These are phyloP conservation scores for Monosporascus sp. DNA, from an alignment of 2,329 filamentous ascomycete genomes.

Conservation along the genomic window DNA sequence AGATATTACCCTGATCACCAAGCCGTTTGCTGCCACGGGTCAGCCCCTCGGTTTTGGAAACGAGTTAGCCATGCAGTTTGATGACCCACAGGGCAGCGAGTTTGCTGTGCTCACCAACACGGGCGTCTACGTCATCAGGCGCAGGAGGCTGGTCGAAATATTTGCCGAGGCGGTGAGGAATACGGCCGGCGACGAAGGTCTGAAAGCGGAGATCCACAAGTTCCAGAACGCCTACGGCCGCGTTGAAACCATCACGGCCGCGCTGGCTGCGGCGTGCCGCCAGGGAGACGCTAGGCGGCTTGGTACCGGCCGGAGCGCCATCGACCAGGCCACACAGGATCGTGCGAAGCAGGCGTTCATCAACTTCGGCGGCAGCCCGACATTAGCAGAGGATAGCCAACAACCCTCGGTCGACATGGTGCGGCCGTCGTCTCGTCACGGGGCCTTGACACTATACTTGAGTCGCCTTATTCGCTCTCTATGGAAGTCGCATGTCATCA, in stretches of 20 bases:
- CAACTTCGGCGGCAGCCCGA: constrained; percentile 84
- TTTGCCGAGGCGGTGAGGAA: constrained; percentile 78
- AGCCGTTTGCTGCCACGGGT: constrained; percentile 63
- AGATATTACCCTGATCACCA: constrained; percentile 72
- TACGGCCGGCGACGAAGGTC: constrained; percentile 69
- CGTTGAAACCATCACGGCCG: constrained; percentile 83
- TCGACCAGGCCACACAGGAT: constrained; percentile 81
- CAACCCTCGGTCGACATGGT: constrained; percentile 75
- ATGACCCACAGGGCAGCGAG: constrained; percentile 67
- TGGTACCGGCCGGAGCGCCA: constrained; percentile 67
- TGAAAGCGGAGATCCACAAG: constrained; percentile 75
- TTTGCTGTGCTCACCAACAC: constrained; percentile 89
- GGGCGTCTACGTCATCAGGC: constrained; percentile 80
- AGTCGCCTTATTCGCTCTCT: constrained; percentile 81
- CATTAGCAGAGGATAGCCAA: constrained; percentile 72
- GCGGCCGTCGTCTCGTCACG: constrained; percentile 80
- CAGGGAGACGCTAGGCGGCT: constrained; percentile 74
- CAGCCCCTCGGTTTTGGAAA: constrained; percentile 83
- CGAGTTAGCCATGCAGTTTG: constrained; percentile 93
- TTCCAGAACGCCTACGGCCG: constrained; percentile 85
- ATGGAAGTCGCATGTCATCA: constrained; percentile 77
- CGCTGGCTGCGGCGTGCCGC: constrained; percentile 89
- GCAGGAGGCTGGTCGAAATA: constrained; percentile 82
- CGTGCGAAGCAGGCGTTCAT: constrained; percentile 84
- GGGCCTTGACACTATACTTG: constrained; percentile 83